Base-by-base conservation (phyloP, 495 filamentous ascomycete genomes). In the Penicillium bialowiezense region DNA sequence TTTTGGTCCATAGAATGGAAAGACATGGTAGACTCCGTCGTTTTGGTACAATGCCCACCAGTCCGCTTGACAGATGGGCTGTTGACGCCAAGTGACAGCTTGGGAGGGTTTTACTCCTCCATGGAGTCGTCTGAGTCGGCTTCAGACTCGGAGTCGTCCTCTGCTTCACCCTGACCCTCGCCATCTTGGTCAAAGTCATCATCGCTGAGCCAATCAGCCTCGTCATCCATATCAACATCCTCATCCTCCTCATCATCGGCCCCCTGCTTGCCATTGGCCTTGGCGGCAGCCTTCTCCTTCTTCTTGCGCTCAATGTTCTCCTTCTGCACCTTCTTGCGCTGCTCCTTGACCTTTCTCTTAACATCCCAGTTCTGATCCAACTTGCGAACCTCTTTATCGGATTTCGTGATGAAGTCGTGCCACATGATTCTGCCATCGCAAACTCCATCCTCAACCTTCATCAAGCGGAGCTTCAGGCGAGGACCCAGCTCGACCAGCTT, bases 401-500 rank as follows among this genome's bases (percentile, higher is more conserved):
- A 83, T 76, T 97, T 99, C 57, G 79, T 78, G 45, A 96, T 79
- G 58, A 85, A 93, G 59, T 96, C 90, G 69, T 99, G 95, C 93
- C 95, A 97, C 87, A 99, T 88, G 28, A 96, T 79, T 69, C 89
- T 91, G 32, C 93, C 93, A 26, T 82, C 79, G 60, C 91, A 97
- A 10, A 97, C 66, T 13, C 91, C 95, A 53, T 97, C 95, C 64
- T 99, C 93, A 9, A 99, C 91, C 70, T 99, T 97, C 43, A 87
- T 86, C 80, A 99, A 78, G 34, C 92, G 81, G 26, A 99, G 69
- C 56, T 80, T 86, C 86, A 99, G 81, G 43, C 93, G 84, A 3
- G 93, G 93, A 0, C 93, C 93, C 7, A 97, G 72, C 65, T 99
- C 93, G 3, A 95, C 83, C 19, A 97, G 71, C 63, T 93, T 97